Evolutionary conservation across 495 filamentous ascomycete genomes (phyloP), one percentile per base, ranked within the genome.

Genomic region (Penicillium coffeae): DNA sequence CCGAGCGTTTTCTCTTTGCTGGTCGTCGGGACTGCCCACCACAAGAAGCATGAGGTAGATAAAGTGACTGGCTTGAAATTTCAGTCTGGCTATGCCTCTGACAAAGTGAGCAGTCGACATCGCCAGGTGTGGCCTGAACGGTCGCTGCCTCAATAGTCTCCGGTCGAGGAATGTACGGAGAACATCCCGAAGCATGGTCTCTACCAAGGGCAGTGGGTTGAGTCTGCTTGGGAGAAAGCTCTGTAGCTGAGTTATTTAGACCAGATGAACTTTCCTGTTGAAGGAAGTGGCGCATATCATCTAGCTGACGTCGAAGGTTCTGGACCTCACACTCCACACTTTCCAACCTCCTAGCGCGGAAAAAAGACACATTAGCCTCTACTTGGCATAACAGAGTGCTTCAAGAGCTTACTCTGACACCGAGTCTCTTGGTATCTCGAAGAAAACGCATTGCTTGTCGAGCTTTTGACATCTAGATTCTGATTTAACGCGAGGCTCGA

Each of bases 391-490:
- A 14, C 2, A 18, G n/a, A 15, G 21, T 18, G 19, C 20, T 38
- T 14, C 4, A 0, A 2, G 1, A 48, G 58, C 42, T 16, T 56
- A 72, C 69, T 64, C 63, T 4, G 51, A 52, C 8, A 61, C 45
- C 6, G 66, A 59, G 48, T 72, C 66, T 44, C 63, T 70, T 0
- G 69, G 69, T 21, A 59, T 48, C 13, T 68, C 69, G 32, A 68
- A 72, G 52, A 72, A 69, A 0, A 69, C 45, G 10, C 69, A 72
- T 54, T 59, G 63, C 10, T 63, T 69, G 6, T 61, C 60, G 7
- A 65, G 15, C 35, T 65, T 65, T 10, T 62, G 55, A 33, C 69
- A 72, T 54, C 68, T 69, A 25, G 3, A 39, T 25, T 16, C 12
- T 27, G 16, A 1, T 33, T n/a, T n/a, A n/a, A n/a, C n/a, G n/a